These are phyloP conservation scores for Amanita polypyramis DNA, from an alignment of 768 basidiomycete genomes.

Conservation along the genomic window DNA sequence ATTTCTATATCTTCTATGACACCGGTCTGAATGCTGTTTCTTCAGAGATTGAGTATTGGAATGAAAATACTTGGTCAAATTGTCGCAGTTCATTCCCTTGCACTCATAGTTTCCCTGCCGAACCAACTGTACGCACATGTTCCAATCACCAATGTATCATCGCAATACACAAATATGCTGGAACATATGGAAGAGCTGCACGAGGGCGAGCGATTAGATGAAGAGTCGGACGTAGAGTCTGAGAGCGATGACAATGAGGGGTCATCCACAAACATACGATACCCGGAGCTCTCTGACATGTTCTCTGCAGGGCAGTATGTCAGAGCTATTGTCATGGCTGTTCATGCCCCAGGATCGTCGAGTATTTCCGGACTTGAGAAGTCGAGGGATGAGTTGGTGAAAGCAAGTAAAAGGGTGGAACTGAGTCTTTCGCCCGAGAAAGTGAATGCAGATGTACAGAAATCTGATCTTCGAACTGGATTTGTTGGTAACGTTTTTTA, in stretches of 20 bases:
- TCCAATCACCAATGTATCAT: conserved; percentile 86
- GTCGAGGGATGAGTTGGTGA: conserved; percentile 55
- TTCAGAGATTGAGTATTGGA: conserved; percentile 65
- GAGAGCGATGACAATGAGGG: conserved; percentile 37
- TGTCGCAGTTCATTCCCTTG: conserved; percentile 76
- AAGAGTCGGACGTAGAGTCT: conserved; percentile 25
- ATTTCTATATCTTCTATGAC: neutral
- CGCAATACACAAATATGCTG: conserved; percentile 62
- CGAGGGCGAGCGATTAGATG: conserved; percentile 32
- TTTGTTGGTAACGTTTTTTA: conserved; percentile 44
- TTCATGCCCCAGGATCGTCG: conserved; percentile 58
- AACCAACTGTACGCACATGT: conserved; percentile 91
- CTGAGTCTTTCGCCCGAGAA: conserved; percentile 74
- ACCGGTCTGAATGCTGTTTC: neutral
- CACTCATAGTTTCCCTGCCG: conserved; percentile 88
- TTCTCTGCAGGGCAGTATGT: conserved; percentile 85
- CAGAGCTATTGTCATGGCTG: conserved; percentile 60
- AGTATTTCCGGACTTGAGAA: conserved; percentile 47
- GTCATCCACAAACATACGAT: conserved; percentile 20
- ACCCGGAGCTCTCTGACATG: conserved; percentile 63
- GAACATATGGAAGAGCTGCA: conserved; percentile 51
- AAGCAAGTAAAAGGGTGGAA: conserved; percentile 71
- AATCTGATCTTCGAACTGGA: conserved; percentile 64
- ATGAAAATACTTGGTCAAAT: conserved; percentile 89
- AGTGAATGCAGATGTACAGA: conserved; percentile 74